phyloP scores from a whole-genome alignment of 768 basidiomycete genomes.

The Ephemerocybe angulata region DNA sequence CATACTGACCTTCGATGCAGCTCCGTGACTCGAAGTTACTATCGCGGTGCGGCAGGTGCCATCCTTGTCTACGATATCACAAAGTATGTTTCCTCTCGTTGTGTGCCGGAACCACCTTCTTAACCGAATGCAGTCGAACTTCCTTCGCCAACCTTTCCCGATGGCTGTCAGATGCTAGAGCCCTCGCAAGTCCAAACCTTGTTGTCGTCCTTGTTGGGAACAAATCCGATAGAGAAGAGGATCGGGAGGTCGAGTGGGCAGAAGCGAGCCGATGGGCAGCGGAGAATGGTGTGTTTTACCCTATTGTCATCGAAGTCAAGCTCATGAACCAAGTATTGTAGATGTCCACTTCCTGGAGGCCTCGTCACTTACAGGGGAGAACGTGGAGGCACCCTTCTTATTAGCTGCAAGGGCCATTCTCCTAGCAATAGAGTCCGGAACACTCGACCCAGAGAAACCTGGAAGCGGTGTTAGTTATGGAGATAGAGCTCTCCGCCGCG shows the following conservation, averaged over 20 bases:
- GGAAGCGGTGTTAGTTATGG: slow-evolving; percentile 97
- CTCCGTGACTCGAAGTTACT: slow-evolving; percentile 93
- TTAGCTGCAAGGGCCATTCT: slow-evolving; percentile 84
- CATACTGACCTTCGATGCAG: slow-evolving; percentile 33
- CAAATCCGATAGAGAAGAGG: slow-evolving; percentile 92
- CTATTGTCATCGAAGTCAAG: neutral
- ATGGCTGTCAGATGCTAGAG: slow-evolving; percentile 93
- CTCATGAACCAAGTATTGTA: slow-evolving; percentile 26
- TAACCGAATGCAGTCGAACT: slow-evolving; percentile 57
- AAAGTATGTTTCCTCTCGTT: slow-evolving; percentile 44
- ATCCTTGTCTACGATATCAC: slow-evolving; percentile 95
- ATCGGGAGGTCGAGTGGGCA: slow-evolving; percentile 91
- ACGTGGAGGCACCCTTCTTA: slow-evolving; percentile 91
- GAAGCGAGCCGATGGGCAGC: slow-evolving; percentile 96
- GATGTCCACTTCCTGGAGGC: slow-evolving; percentile 93
- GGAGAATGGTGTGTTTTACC: slow-evolving; percentile 68
- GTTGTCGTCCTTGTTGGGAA: slow-evolving; percentile 91
- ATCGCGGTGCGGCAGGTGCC: slow-evolving; percentile 89
- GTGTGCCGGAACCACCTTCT: neutral
- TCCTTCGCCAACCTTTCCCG: slow-evolving; percentile 80
- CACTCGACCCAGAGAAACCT: slow-evolving; percentile 88
- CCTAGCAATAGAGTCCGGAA: slow-evolving; percentile 85
- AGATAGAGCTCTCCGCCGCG: slow-evolving; percentile 85
- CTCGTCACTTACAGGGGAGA: slow-evolving; percentile 89
- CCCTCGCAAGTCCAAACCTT: slow-evolving; percentile 87